Percentiles rank a stretch among this genome's conserved stretches.
Evolutionary conservation across 1,284 basidiomycete species (phyloP).

Genomic region (Ustilago esculenta): DNA sequence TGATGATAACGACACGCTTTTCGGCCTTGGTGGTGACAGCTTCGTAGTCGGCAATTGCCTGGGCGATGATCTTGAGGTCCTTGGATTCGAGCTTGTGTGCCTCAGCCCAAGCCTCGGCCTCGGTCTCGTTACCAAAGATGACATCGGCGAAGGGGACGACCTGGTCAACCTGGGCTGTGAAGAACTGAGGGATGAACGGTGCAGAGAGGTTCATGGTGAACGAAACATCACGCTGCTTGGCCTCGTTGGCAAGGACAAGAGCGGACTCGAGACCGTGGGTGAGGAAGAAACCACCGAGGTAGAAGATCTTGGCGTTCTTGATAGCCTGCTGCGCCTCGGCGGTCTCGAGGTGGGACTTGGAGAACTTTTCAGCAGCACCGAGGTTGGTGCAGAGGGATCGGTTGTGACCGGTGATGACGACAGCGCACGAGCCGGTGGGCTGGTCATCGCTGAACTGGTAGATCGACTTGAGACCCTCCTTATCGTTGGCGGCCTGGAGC

Average conservation of each 20-base stretch:
- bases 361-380: slow-evolving; percentile 88
- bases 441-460: slow-evolving; percentile 88
- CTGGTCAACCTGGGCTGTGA: slow-evolving; percentile 72
- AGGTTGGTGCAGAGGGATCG: slow-evolving; percentile 93
- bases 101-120: slow-evolving; percentile 86
- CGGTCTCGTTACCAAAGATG: slow-evolving; percentile 83
- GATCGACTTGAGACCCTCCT: slow-evolving; percentile 86
- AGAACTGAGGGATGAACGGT: slow-evolving; percentile 97
- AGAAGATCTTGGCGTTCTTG: slow-evolving; percentile 84
- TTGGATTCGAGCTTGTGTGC: slow-evolving; percentile 68
- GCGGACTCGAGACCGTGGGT: slow-evolving; percentile 86
- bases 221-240: slow-evolving; percentile 77
- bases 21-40: slow-evolving; percentile 42
- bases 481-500: slow-evolving; percentile 89
- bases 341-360: slow-evolving; percentile 80
- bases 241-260: slow-evolving; percentile 81
- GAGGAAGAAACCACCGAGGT: slow-evolving; percentile 97
- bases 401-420: slow-evolving; percentile 91
- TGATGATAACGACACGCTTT: slow-evolving; percentile 90
- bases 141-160: slow-evolving; percentile 63
- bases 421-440: slow-evolving; percentile 96
- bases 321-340: slow-evolving; percentile 80
- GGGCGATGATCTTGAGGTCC: slow-evolving; percentile 62
- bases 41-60: slow-evolving; percentile 61
- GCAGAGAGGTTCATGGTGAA: slow-evolving; percentile 88